A percentile compares a stretch with the other conserved stretches of the same genome.
Conservation (phyloP, 768 basidiomycete species). For the Vishniacozyma victoriae region DNA sequence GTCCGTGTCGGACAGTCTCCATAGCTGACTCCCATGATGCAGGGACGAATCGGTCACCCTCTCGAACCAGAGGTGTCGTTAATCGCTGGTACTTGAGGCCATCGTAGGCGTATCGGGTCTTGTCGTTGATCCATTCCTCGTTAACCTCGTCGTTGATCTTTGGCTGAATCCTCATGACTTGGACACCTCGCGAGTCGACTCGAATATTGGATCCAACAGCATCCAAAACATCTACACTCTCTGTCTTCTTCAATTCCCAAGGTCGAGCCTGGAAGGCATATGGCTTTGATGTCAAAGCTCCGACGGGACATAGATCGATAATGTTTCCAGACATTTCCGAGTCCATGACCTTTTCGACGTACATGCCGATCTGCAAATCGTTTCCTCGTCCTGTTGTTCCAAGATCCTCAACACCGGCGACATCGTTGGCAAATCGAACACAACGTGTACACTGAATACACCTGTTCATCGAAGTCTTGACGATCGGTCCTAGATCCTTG, state of each 20-base stretch:
- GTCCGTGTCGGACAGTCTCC: slow-evolving; percentile 67
- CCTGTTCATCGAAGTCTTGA: slow-evolving; percentile 97
- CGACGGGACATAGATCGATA: slow-evolving; percentile 95
- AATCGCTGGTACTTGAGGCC: slow-evolving; percentile 91
- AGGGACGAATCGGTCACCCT: slow-evolving; percentile 85
- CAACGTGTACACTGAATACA: slow-evolving; percentile 99
- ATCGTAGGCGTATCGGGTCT: slow-evolving; percentile 94
- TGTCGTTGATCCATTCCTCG: slow-evolving; percentile 99
- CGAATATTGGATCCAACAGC: slow-evolving; percentile 95
- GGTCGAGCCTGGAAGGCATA: slow-evolving; percentile 96
- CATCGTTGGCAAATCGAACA: slow-evolving; percentile 97
- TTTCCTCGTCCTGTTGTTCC: slow-evolving; percentile 97
- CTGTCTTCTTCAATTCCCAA: slow-evolving; percentile 98
- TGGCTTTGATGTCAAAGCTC: slow-evolving; percentile 95
- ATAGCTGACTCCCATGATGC: slow-evolving; percentile 89
- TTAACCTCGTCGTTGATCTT: slow-evolving; percentile 96
- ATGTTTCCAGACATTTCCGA: slow-evolving; percentile 97
- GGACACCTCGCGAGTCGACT: slow-evolving; percentile 86
- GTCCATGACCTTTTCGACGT: slow-evolving; percentile 94
- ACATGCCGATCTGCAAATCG: slow-evolving; percentile 97
- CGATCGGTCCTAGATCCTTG: slow-evolving; percentile 94
- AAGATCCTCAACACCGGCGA: slow-evolving; percentile 94
- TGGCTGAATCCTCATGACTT: slow-evolving; percentile 96
- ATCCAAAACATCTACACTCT: slow-evolving; percentile 90
- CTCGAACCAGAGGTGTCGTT: slow-evolving; percentile 81